Evolutionary conservation across 805 yeast species (phyloP), one percentile per base, ranked within the genome.

Genomic region (Kregervanrija delftensis): DNA sequence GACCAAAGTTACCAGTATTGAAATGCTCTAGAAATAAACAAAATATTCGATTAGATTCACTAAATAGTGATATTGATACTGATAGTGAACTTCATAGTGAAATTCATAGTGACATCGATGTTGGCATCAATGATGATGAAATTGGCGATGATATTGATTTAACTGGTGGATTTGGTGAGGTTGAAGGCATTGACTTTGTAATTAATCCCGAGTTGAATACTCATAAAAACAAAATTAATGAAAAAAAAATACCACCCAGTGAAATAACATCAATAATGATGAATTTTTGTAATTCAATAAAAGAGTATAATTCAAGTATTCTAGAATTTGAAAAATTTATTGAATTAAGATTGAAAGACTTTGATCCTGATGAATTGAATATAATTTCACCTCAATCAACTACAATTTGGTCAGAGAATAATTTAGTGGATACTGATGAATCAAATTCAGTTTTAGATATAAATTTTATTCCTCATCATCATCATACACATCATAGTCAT

Each of bases 1-100:
- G 41, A 39, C 64, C 64, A 5, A 45, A 45, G 30, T 41, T 59
- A 30, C 65, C 65, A 5, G 34, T 28, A n/a, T 9, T 49, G 11
- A 30, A 22, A 22, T 22, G 6, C 8, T 22, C 8, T 22, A 22
- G 28, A 40, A 11, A n/a, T 37, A 33, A 45, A 35, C 40, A 40
- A 10, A 17, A 22, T 33, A 39, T 35, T n/a, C 44, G 47, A 31
- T 13, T 30, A 14, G 43, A 43, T 3, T 46, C 44, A 6, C 14
- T 40, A 12, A 48, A 49, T 30, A 41, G 41, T 11, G 17, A 41
- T 11, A 22, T 22, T 30, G 45, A 43, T 22, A 5, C 8, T 22
- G 28, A 22, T 22, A 22, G 28, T 22, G 44, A 42, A 8, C n/a
- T 34, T 10, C 44, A 36, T 11, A 40, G 43, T 15, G 52, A 46